Evolutionary conservation across 129 eudicot species (phyloP), one percentile per base, ranked within the genome.

Genomic region (Centella asiatica): DNA sequence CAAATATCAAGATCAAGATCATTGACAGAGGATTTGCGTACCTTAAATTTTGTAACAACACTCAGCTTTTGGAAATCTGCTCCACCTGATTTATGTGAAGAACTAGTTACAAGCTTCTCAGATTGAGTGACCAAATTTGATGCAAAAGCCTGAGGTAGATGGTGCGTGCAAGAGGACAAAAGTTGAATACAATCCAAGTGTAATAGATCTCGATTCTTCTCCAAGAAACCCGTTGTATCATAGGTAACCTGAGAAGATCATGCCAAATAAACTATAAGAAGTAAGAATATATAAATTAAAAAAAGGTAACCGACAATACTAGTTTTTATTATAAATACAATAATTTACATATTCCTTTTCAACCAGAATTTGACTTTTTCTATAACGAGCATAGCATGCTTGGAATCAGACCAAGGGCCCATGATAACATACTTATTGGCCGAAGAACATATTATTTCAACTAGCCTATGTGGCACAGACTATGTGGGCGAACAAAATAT

Each of bases 11-110:
- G n/a, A 32, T n/a, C 44, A 56, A 56, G 44, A 56, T 44, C 48
- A 44, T 32, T 14, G 14, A 29, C 6, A n/a, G 19, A 60, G 48
- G 37, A 8, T 1, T 3, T 34, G 25, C 44, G 40, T 76, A 92
- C 99, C 95, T 93, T 93, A 60, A 93, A 93, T 72, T 92, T 92
- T 20, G 95, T 82, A 4, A 80, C 77, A 67, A 92, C 99, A 78
- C 99, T 93, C 65, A 85, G 82, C 78, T 93, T 93, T 58, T 93
- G 99, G 49, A 94, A 93, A 72, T 93, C 99, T 57, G 92, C 96
- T 72, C 99, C 99, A 31, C 99, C 96, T 56, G 95, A 78, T 75
- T 93, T 93, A 71, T 78, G 68, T 72, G 82, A 78, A 5, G 95
- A 78, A 44, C 99, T 96, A 54, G 65, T 84, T 6, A 82, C 88